Base-by-base conservation (phyloP, 163 green algal genomes). In the Chloroidium sp. region DNA sequence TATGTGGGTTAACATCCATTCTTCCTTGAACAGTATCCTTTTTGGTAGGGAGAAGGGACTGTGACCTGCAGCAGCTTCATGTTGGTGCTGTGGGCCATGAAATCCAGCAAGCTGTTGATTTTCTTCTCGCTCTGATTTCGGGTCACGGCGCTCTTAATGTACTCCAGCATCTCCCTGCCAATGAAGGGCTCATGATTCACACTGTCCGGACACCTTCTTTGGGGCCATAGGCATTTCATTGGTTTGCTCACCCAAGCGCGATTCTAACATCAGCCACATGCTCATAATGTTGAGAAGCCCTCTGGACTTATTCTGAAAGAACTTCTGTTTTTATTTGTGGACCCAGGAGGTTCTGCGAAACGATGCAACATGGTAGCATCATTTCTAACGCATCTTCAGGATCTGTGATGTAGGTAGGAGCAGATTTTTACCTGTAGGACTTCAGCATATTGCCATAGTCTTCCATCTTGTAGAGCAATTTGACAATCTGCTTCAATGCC, bases 401-500 rank as follows among this genome's bases (percentile, higher is more conserved):
- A 4, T 8, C 59, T 13, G 36, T 62, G 2, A 0, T 76, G 59
- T 57, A 57, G 36, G 1, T 1, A 86, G 75, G 76, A 89, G 80
- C 72, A 75, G 69, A 36, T 36, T 36, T 36, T 69, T 82, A 94
- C 92, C 85, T 91, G 90, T 99, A 99, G 2, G 94, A 86, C 1
- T 94, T 85, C 87, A 99, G 93, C 94, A 98, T 97, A 60, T 93
- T 86, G 2, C 89, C 77, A 58, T 90, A 84, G 72, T 94, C 81
- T 12, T 90, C 91, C 75, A 95, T 76, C 80, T 90, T 90, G 85
- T 91, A 96, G 78, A 97, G 92, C 69, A 98, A 85, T 88, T 99
- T 99, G 3, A 99, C 93, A 14, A 97, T 93, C 88, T 99, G 96
- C 86, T 99, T 99, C 58, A 98, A 84, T n/a, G 96, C 96, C 83